Conservation (phyloP, 2,329 filamentous ascomycete genomes). For the Neofusicoccum sp. region DNA sequence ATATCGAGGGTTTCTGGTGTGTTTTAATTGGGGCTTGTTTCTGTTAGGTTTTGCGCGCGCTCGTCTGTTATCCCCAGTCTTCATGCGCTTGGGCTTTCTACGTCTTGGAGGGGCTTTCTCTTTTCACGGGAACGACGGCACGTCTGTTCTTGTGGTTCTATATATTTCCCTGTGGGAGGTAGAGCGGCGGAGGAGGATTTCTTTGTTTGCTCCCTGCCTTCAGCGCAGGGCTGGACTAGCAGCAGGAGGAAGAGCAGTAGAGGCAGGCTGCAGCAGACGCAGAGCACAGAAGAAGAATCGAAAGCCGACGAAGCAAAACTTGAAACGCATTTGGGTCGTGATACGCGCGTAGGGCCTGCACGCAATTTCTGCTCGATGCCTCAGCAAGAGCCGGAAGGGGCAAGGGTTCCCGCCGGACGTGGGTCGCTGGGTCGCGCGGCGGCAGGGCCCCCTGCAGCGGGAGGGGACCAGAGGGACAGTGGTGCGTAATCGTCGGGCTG, state of each 20-base stretch:
- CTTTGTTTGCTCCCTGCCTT: background rate
- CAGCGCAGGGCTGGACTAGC: background rate
- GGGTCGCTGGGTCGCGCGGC: background rate
- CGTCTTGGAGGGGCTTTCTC: background rate
- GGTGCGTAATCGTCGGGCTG: slow-evolving; percentile 5
- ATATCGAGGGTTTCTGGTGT: slow-evolving; percentile 10
- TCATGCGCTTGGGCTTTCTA: slow-evolving; percentile 4
- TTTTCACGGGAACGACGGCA: slow-evolving; percentile 17
- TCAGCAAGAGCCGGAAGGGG: slow-evolving; percentile 6
- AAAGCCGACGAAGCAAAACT: slow-evolving; percentile 15
- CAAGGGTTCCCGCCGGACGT: too few relatives aligned
- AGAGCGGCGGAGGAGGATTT: background rate
- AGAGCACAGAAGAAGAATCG: slow-evolving; percentile 4
- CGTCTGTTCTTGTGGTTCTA: slow-evolving; percentile 13
- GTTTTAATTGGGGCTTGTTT: slow-evolving; percentile 17
- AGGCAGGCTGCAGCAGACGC: background rate
- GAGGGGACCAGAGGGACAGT: background rate
- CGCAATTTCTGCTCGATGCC: slow-evolving; percentile 7
- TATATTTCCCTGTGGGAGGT: background rate
- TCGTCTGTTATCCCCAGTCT: slow-evolving; percentile 10
- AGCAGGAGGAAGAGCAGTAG: background rate
- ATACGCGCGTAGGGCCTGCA: background rate
- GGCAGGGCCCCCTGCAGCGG: slow-evolving; percentile 13
- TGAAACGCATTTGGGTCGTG: slow-evolving; percentile 6
- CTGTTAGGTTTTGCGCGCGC: slow-evolving; percentile 4